Evolutionary conservation across 495 filamentous ascomycete species (phyloP).

Genomic region (Hypoxylon subgilvum): DNA sequence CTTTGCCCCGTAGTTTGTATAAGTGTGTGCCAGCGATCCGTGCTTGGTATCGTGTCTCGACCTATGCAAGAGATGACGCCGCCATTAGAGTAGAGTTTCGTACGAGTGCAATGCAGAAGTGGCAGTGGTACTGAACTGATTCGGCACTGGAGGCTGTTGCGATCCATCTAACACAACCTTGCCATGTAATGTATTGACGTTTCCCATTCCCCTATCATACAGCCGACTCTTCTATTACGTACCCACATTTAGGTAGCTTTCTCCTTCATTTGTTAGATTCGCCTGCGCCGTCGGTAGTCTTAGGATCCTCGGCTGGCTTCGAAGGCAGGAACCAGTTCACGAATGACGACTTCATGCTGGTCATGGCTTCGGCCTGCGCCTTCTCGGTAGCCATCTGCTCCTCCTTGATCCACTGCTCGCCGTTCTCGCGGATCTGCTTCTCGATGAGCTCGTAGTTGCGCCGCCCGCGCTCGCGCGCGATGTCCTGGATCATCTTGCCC

Average conservation of each 20-base stretch:
- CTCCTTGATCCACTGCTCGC: conserved; percentile 91
- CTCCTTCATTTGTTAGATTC: conserved; percentile 12
- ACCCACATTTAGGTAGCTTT: conserved; percentile 2
- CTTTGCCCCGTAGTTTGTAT: not conserved
- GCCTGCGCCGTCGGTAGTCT: not conserved
- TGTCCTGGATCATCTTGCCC: conserved; percentile 94
- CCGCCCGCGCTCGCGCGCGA: conserved; percentile 87
- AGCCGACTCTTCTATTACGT: conserved; percentile 1
- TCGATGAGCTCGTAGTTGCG: conserved; percentile 88
- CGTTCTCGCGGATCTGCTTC: conserved; percentile 86
- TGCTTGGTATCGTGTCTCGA: conserved; percentile 10
- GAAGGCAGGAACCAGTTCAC: conserved; percentile 54
- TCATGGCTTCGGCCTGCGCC: conserved; percentile 85
- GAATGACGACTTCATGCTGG: conserved; percentile 68
- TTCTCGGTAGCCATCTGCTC: conserved; percentile 85
- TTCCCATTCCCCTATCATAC: conserved; percentile 24
- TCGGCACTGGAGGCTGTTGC: not conserved
- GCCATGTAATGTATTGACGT: too few species aligned
- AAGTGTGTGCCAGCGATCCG: conserved; percentile 2
- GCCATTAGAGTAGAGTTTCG: conserved; percentile 30
- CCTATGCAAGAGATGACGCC: conserved; percentile 21
- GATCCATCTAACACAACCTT: too few species aligned
- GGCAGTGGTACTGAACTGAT: not conserved
- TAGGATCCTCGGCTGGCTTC: conserved; percentile 19
- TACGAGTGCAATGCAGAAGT: conserved; percentile 10